Conservation (phyloP, 139 green algal genomes). For the Spirogloea muscicola region DNA sequence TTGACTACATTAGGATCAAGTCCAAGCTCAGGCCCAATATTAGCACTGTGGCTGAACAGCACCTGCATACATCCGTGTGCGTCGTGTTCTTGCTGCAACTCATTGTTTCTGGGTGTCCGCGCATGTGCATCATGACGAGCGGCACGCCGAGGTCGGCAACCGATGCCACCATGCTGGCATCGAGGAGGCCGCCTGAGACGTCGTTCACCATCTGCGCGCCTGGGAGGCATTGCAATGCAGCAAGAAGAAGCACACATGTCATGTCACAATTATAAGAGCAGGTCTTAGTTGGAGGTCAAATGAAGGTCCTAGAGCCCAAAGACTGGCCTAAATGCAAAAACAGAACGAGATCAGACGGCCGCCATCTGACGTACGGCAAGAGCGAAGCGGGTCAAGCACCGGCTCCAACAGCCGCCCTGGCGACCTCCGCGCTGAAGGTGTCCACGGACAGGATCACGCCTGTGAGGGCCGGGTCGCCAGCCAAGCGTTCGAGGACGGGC, state of each 20-base stretch:
- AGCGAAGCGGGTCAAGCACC: too few species aligned
- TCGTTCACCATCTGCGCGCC: constrained; percentile 96
- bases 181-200: constrained; percentile 76
- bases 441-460: constrained; percentile 70
- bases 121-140: constrained; percentile 95
- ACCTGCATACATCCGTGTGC: constrained; percentile 28
- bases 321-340: too few species aligned
- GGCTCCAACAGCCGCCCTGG: constrained; percentile 8
- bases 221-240: too few species aligned
- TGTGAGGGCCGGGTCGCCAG: constrained; percentile 8
- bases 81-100: constrained; percentile 18
- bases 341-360: too few species aligned
- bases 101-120: constrained; percentile 83
- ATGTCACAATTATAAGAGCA: too few species aligned
- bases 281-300: too few species aligned
- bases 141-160: constrained; percentile 78
- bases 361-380: too few species aligned
- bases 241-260: too few species aligned
- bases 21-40: too few species aligned
- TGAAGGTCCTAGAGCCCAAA: too few species aligned
- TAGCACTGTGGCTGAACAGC: too few species aligned
- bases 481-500: constrained; percentile 69
- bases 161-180: constrained; percentile 67
- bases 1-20: too few species aligned
- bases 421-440: constrained; percentile 83